A percentile compares a stretch with the other conserved stretches of the same genome.
Conservation (phyloP, 2,329 filamentous ascomycete species). For the Fusarium sterilihyphosum region DNA sequence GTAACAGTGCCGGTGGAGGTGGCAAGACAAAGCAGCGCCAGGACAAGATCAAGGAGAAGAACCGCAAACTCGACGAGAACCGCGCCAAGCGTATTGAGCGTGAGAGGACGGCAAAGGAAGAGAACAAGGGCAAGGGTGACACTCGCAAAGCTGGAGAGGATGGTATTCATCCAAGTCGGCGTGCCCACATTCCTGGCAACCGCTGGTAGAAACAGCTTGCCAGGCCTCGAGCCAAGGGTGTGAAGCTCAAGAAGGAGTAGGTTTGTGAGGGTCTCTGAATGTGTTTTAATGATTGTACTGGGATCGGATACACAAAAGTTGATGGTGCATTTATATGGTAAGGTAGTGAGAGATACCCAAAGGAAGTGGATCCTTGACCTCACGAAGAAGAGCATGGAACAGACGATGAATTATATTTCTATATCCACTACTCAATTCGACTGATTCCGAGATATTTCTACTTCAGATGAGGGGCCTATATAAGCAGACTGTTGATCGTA, state of each 20-base stretch:
- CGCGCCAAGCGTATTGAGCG: conserved; percentile 59
- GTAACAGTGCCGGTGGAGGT: conserved; percentile 82
- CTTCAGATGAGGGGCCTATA: neutral
- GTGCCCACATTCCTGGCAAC: conserved; percentile 46
- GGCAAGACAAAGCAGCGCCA: conserved; percentile 77
- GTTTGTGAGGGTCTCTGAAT: neutral
- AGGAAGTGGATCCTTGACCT: conserved; percentile 42
- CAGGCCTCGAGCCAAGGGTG: neutral
- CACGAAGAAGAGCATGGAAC: neutral
- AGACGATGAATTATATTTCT: neutral
- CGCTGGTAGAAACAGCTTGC: conserved; percentile 7
- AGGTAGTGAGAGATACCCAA: conserved; percentile 43
- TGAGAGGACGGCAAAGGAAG: conserved; percentile 53
- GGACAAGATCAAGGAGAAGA: conserved; percentile 85
- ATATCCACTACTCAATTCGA: neutral
- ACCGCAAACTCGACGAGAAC: conserved; percentile 81
- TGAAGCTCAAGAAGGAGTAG: neutral
- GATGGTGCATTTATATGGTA: conserved; percentile 23
- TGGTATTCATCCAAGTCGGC: conserved; percentile 63
- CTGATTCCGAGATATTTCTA: neutral
- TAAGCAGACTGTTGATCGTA: neutral
- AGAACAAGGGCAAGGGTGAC: conserved; percentile 37
- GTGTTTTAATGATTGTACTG: conserved; percentile 16
- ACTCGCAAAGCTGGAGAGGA: conserved; percentile 43
- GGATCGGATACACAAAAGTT: conserved; percentile 37